Conservation (phyloP, 176 grass and related monocot species). For the Avena eriantha region DNA sequence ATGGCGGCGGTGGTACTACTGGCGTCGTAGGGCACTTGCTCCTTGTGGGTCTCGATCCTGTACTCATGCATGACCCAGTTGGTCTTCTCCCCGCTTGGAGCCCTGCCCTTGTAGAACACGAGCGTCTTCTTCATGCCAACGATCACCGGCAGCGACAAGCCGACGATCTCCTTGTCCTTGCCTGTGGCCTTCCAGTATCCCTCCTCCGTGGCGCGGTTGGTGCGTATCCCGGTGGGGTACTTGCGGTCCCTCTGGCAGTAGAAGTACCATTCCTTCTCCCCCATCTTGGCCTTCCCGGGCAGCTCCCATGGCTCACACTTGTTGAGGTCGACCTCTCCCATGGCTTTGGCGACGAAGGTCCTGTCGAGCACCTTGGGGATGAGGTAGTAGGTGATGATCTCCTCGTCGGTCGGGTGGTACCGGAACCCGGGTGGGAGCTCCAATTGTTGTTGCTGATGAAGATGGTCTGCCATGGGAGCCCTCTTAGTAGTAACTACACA, state of each 20-base stretch:
- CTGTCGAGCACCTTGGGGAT: slow-evolving; percentile 46
- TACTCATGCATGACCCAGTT: slow-evolving; percentile 75
- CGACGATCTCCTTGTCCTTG: slow-evolving; percentile 61
- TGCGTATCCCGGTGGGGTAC: slow-evolving; percentile 59
- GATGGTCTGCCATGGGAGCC: slow-evolving; percentile 43
- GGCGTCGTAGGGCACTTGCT: neutral
- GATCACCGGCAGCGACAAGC: neutral
- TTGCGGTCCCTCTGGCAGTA: slow-evolving; percentile 58
- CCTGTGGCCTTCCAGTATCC: slow-evolving; percentile 73
- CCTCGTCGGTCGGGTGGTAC: slow-evolving; percentile 64
- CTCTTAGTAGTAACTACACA: neutral
- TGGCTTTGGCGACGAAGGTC: slow-evolving; percentile 40
- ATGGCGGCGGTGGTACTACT: neutral
- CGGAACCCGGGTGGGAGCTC: slow-evolving; percentile 62
- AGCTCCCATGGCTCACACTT: slow-evolving; percentile 85
- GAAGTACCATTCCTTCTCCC: slow-evolving; percentile 65
- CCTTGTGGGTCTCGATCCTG: slow-evolving; percentile 39
- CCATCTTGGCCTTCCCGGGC: slow-evolving; percentile 52
- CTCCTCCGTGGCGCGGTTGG: slow-evolving; percentile 49
- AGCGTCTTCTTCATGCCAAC: slow-evolving; percentile 71
- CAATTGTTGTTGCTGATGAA: neutral
- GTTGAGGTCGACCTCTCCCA: slow-evolving; percentile 64
- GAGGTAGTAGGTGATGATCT: slow-evolving; percentile 76
- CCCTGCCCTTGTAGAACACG: slow-evolving; percentile 63
- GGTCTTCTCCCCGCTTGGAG: slow-evolving; percentile 54